Conservation (phyloP, 139 green algal species). For the Auxenochlorella protothecoides region DNA sequence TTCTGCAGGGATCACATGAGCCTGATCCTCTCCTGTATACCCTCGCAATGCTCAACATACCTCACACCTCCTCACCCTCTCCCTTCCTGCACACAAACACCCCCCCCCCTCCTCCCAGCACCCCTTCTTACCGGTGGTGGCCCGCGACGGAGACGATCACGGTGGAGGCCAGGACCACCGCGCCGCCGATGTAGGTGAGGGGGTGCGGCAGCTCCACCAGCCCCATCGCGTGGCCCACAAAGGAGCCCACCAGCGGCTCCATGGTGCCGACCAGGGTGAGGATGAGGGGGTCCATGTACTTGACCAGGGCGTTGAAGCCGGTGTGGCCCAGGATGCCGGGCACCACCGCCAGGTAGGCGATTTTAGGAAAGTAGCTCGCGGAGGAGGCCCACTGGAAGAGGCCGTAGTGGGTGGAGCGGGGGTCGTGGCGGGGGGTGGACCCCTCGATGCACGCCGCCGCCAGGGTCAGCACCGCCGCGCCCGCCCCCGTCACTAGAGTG, state of each 20-base stretch:
- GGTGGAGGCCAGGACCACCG: conserved; percentile 40
- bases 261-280: conserved; percentile 62
- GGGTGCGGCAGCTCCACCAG: conserved; percentile 31
- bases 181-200: conserved; percentile 44
- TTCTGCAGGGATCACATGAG: too few species aligned
- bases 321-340: conserved; percentile 63
- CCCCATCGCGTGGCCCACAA: conserved; percentile 55
- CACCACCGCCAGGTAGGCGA: conserved; percentile 46
- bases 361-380: conserved; percentile 19
- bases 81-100: not conserved
- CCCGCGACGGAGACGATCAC: conserved; percentile 25
- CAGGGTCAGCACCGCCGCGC: conserved; percentile 17
- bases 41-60: too few species aligned
- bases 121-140: not conserved
- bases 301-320: conserved; percentile 29
- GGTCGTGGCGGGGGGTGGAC: conserved; percentile 2
- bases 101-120: not conserved
- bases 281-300: conserved; percentile 44
- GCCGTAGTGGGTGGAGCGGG: conserved; percentile 8
- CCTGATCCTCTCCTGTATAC: too few species aligned
- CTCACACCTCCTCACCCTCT: not conserved
- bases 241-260: conserved; percentile 62
- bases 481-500: conserved; percentile 40
- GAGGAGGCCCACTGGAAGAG: conserved; percentile 45
- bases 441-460: conserved; percentile 21